Conservation (phyloP, 768 basidiomycete species). For the Guyanaporus albipodus region DNA sequence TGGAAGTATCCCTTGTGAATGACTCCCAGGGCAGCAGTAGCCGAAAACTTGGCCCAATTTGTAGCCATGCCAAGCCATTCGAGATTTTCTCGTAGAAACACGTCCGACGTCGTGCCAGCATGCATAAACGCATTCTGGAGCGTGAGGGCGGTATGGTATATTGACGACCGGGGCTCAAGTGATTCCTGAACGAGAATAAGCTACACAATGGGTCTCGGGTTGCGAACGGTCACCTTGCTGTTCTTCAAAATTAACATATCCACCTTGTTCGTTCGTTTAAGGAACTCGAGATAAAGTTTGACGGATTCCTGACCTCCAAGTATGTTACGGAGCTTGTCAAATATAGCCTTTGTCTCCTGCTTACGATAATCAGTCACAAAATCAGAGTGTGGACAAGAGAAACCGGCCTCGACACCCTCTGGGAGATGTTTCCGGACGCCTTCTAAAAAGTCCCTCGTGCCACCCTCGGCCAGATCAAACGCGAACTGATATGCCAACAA, state of each 20-base stretch:
- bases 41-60: slow-evolving; percentile 99
- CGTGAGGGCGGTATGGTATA: slow-evolving; percentile 95
- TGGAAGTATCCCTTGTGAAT: slow-evolving; percentile 97
- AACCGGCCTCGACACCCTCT: slow-evolving; percentile 57
- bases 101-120: slow-evolving; percentile 94
- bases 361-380: slow-evolving; percentile 11
- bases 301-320: slow-evolving; percentile 89
- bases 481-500: slow-evolving; percentile 91
- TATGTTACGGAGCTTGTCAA: slow-evolving; percentile 76
- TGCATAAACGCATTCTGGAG: slow-evolving; percentile 98
- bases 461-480: slow-evolving; percentile 93
- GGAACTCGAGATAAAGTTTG: slow-evolving; percentile 91
- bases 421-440: slow-evolving; percentile 66
- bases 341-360: slow-evolving; percentile 58
- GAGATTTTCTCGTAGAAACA: slow-evolving; percentile 91
- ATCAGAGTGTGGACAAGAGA: not conserved
- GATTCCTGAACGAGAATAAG: slow-evolving; percentile 57
- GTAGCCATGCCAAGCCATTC: slow-evolving; percentile 94
- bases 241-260: slow-evolving; percentile 90
- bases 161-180: slow-evolving; percentile 89
- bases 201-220: not conserved
- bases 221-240: slow-evolving; percentile 61
- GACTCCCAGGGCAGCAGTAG: slow-evolving; percentile 94
- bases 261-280: slow-evolving; percentile 89
- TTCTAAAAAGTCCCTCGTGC: slow-evolving; percentile 88